Evolutionary conservation across 1,284 basidiomycete genomes (phyloP).

Genomic region (Abortiporus biennis): DNA sequence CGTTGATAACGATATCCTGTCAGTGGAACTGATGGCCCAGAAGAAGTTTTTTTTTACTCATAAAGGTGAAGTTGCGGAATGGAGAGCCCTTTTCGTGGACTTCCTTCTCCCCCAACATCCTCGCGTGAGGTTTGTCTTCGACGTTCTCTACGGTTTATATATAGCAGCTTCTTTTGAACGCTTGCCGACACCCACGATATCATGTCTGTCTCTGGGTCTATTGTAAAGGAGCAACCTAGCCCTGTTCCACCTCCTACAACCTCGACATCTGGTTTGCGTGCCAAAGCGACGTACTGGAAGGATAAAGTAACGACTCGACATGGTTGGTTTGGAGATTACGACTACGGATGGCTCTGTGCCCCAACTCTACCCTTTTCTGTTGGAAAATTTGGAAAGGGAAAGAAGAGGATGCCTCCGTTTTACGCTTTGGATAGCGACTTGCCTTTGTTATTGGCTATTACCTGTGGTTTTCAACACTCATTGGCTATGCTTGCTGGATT

Average conservation of each 20-base stretch:
- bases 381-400: slow-evolving; percentile 21
- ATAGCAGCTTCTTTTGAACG: no score
- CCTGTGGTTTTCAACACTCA: slow-evolving; percentile 71
- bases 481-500: slow-evolving; percentile 78
- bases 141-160: neutral
- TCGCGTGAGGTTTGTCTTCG: neutral
- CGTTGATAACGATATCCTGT: no score
- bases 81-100: neutral
- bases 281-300: slow-evolving; percentile 13
- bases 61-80: no score
- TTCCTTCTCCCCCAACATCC: neutral
- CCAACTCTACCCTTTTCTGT: slow-evolving; percentile 53
- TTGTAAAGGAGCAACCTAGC: slow-evolving; percentile 19
- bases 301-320: slow-evolving; percentile 40
- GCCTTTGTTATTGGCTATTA: slow-evolving; percentile 62
- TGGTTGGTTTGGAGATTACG: slow-evolving; percentile 77
- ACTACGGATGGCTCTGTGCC: slow-evolving; percentile 68
- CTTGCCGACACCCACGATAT: no score
- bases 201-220: no score
- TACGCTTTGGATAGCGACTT: slow-evolving; percentile 67
- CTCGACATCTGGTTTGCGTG: neutral
- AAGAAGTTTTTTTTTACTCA: no score
- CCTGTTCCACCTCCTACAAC: slow-evolving; percentile 12
- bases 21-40: no score
- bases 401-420: slow-evolving; percentile 53